Evolutionary conservation across 2,329 filamentous ascomycete genomes (phyloP), one percentile per base, ranked within the genome.

Genomic region (Monilinia vaccinii-corymbosi): DNA sequence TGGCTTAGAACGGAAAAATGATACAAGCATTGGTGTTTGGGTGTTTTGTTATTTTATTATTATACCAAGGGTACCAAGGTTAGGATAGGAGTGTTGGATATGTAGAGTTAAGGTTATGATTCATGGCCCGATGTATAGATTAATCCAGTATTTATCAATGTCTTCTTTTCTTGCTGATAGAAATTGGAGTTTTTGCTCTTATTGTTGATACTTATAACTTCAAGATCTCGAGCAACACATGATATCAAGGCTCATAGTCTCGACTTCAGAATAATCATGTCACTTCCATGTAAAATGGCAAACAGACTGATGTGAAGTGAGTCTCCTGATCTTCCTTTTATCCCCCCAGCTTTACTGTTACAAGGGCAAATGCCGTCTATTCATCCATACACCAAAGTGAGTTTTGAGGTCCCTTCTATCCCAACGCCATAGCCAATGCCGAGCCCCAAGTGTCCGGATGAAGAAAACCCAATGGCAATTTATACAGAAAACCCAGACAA

Each of bases 1-100:
- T 44, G 25, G 25, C 11, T 53, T 21, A 32, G 7, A 25, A 44
- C 21, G 25, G 31, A 16, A 49, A 40, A 50, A 42, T 13, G n/a
- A 21, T 7, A 23, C 18, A 45, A 58, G 47, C 56, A 10, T 44
- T 58, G 56, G 56, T 40, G 40, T 50, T 58, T 21, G 32, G 50
- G 56, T 56, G 25, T 44, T 46, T 56, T 46, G 23, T 34, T 48
- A 25, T 55, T 56, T 51, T 57, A 38, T 51, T 57, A 38, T 57
- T 57, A 57, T 57, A 57, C 55, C 55, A 57, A 53, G 51, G 51
- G 51, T 16, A 16, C 21, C 21, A 18, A 18, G 31, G 14, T 8
- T 21, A 42, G 16, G 38, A 42, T 21, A 36, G 34, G 34, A 21
- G 56, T 18, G 36, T 34, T 55, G 44, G 36, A 60, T 42, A 28